These are phyloP conservation scores for Chiua sp. DNA, from an alignment of 1,284 basidiomycete species.

Conservation along the genomic window DNA sequence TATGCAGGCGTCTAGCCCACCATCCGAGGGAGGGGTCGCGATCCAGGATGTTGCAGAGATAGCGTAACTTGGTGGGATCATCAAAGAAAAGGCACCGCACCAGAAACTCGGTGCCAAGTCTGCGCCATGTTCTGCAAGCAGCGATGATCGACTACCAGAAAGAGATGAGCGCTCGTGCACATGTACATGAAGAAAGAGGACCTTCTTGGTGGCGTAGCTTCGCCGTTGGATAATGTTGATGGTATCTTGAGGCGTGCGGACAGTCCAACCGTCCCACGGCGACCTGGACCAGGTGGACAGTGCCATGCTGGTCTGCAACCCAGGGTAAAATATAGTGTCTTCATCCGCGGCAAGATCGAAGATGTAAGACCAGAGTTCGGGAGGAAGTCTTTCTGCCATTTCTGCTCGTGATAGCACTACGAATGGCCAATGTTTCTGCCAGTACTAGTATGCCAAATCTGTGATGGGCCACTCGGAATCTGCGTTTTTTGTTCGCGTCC, in stretches of 20 bases:
- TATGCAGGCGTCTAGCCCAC: conserved; percentile 69
- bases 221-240: conserved; percentile 58
- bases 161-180: background rate
- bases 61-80: conserved; percentile 54
- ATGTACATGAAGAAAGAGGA: conserved; percentile 23
- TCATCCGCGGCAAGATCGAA: conserved; percentile 73
- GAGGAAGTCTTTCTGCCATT: conserved; percentile 52
- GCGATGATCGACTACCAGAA: conserved; percentile 60
- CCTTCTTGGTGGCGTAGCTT: conserved; percentile 70
- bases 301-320: conserved; percentile 61
- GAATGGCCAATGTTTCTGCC: too few species aligned
- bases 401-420: background rate
- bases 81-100: conserved; percentile 69
- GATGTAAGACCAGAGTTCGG: conserved; percentile 70
- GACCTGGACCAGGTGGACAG: conserved; percentile 63
- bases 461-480: too few species aligned
- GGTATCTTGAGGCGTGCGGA: conserved; percentile 62
- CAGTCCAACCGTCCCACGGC: conserved; percentile 53
- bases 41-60: conserved; percentile 53
- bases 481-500: background rate
- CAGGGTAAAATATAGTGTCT: conserved; percentile 61
- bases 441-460: too few species aligned
- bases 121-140: conserved; percentile 60
- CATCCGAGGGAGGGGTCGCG: conserved; percentile 58
- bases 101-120: conserved; percentile 63